Evolutionary conservation across 768 basidiomycete species (phyloP).

Genomic region (Lyophyllum semitale): DNA sequence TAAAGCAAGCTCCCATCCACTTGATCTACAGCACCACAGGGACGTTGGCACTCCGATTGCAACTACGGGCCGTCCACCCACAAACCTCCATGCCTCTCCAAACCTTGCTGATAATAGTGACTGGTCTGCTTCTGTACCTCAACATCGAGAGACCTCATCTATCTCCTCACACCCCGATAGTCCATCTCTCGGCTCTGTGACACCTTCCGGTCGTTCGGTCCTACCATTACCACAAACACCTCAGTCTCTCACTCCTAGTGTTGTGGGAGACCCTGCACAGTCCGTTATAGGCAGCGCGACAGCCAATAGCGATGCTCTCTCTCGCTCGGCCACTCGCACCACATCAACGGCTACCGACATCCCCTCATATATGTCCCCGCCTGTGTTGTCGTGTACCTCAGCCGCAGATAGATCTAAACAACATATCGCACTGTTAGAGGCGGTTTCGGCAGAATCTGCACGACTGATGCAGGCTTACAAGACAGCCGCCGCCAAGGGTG

Average conservation of each 20-base stretch:
- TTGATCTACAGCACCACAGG: constrained; percentile 6
- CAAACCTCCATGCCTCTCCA: not conserved
- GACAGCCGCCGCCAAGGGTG: constrained; percentile 13
- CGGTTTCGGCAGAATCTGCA: constrained; percentile 74
- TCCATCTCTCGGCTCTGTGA: not conserved
- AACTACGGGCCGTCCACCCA: constrained; percentile 17
- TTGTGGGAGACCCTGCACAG: not conserved
- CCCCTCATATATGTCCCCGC: constrained; percentile 60
- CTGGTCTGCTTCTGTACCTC: constrained; percentile 17
- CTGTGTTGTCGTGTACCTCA: constrained; percentile 56
- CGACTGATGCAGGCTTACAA: constrained; percentile 46
- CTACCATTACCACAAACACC: constrained; percentile 1
- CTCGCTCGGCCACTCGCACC: constrained; percentile 4
- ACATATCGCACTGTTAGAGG: constrained; percentile 71
- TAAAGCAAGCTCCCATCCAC: constrained; percentile 8
- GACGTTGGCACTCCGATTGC: constrained; percentile 24
- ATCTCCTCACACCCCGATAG: not conserved
- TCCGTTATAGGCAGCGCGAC: not conserved
- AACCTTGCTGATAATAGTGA: constrained; percentile 8
- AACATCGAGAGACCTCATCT: not conserved
- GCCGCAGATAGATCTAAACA: constrained; percentile 69
- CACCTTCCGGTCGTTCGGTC: not conserved
- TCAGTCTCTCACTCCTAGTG: not conserved
- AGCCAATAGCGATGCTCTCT: not conserved
- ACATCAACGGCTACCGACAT: constrained; percentile 60